These are phyloP conservation scores for Lecanoromycetidae sp. DNA, from an alignment of 2,329 filamentous ascomycete species.

Conservation along the genomic window DNA sequence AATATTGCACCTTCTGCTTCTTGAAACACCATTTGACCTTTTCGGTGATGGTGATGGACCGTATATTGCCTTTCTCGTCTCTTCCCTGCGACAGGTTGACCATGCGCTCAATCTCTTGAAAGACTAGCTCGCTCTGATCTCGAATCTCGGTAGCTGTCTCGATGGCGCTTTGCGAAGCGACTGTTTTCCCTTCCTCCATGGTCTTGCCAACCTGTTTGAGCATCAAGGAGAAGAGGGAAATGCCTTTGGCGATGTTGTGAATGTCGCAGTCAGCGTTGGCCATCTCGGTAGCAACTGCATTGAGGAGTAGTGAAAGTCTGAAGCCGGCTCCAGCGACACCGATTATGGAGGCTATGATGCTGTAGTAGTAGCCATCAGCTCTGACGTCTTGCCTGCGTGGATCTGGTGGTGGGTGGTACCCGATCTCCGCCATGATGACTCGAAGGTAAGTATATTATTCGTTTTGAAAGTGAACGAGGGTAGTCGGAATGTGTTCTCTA, in stretches of 20 bases:
- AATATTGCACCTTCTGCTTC: constrained; percentile 31
- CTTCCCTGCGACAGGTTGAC: constrained; percentile 26
- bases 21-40: constrained; percentile 32
- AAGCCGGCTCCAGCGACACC: constrained; percentile 26
- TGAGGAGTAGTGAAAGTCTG: constrained; percentile 31
- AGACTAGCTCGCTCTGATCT: constrained; percentile 28
- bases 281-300: constrained; percentile 32
- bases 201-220: constrained; percentile 29
- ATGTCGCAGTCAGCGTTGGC: constrained; percentile 30
- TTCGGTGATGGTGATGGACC: constrained; percentile 24
- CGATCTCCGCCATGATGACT: constrained; percentile 10
- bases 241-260: constrained; percentile 31
- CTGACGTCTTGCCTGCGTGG: not conserved
- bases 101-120: constrained; percentile 34
- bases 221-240: constrained; percentile 30
- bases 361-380: not conserved
- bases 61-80: constrained; percentile 20
- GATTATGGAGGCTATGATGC: constrained; percentile 21
- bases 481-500: not conserved
- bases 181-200: constrained; percentile 24
- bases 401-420: not conserved
- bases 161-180: constrained; percentile 25
- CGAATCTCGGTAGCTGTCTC: constrained; percentile 29
- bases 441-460: too few species aligned
- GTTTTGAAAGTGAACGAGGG: not conserved